phyloP scores from a whole-genome alignment of 192 early-diverging fungal genomes.

The Podila epigama region DNA sequence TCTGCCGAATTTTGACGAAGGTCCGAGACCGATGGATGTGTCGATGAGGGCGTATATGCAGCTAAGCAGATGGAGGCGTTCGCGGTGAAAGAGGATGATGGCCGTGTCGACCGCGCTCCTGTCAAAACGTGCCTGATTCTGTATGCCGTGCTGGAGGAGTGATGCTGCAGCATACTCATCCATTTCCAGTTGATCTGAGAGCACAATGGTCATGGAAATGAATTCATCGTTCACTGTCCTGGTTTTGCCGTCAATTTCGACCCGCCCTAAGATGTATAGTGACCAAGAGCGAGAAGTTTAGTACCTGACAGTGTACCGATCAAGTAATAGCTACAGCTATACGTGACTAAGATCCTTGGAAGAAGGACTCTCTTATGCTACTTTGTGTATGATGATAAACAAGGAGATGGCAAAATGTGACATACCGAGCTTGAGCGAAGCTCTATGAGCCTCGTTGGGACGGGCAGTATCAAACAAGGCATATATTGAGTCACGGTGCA shows the following conservation, averaged over 20 bases:
- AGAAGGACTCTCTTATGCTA: not conserved
- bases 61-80: constrained; percentile 67
- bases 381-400: not conserved
- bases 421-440: constrained; percentile 45
- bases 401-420: no score
- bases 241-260: constrained; percentile 64
- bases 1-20: constrained; percentile 52
- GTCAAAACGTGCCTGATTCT: constrained; percentile 62
- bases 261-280: no score
- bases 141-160: constrained; percentile 63
- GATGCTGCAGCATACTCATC: constrained; percentile 79
- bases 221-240: constrained; percentile 77
- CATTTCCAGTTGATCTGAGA: constrained; percentile 84
- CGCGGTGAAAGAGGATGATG: constrained; percentile 71
- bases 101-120: constrained; percentile 68
- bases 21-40: constrained; percentile 52
- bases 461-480: constrained; percentile 12
- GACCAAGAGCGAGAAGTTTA: no score
- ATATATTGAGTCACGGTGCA: constrained; percentile 14
- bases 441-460: constrained; percentile 39
- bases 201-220: constrained; percentile 62
- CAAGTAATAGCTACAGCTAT: no score
- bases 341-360: no score
- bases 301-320: no score
- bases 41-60: constrained; percentile 63